Evolutionary conservation across 495 filamentous ascomycete genomes (phyloP), one percentile per base, ranked within the genome.

Genomic region (Talaromyces borbonicus): DNA sequence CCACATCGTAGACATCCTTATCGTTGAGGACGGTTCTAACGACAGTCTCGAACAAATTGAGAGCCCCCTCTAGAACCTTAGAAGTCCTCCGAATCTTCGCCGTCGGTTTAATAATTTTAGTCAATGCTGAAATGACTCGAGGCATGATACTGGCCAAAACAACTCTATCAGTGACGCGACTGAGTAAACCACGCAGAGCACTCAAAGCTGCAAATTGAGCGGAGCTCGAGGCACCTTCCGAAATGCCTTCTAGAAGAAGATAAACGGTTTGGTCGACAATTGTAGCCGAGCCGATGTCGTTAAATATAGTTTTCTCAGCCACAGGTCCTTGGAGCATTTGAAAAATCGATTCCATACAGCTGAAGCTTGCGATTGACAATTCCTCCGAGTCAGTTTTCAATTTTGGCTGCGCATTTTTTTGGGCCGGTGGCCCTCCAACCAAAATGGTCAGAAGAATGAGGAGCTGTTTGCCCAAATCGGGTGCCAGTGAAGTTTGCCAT

Each of bases 231-330:
- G 66, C 58, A 6, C 74, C 74, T 47, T 82, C 74, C 2, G 63
- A 66, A 20, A 90, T 53, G 0, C 74, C 81, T 46, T 93, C 86
- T 5, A 97, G 64, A 31, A 95, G 63, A 5, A 88, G 73, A 16
- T 85, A 85, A n/a, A 97, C 69, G 18, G 79, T 75, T 52, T 94
- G 86, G 14, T 89, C 88, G 15, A 97, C 66, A n/a, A 86, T 67
- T 1, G 88, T 88, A 22, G 66, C 63, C 1, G 67, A 67, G 11
- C 69, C 66, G 38, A 71, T 66, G 27, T 73, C 67, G 38, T 71
- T 62, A 40, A 65, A 71, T n/a, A 94, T 71, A 29, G 79, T 78
- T 43, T 72, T 58, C 22, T 77, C 63, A 8, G 78, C 68, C 0
- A 75, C 68, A 24, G 60, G 51, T 1, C 61, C 57, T 32, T 53